Evolutionary conservation across 495 filamentous ascomycete genomes (phyloP).

Genomic region (Talaromyces thailandensis): DNA sequence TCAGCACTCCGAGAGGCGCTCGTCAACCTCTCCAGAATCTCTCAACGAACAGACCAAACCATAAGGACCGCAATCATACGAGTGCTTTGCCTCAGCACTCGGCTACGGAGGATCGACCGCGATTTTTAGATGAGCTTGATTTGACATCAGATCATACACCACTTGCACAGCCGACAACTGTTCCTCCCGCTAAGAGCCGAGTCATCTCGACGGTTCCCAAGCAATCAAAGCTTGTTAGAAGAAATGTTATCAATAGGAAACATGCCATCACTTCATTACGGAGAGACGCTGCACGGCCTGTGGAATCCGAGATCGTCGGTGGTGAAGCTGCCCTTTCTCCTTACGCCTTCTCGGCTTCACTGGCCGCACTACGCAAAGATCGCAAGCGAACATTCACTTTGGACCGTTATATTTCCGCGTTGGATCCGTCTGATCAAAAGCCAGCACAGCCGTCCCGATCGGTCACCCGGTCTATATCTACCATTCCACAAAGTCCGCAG

Average conservation of each 20-base stretch:
- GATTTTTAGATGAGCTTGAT: neutral
- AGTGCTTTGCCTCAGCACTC: neutral
- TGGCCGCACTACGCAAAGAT: slow-evolving; percentile 19
- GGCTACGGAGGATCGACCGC: neutral
- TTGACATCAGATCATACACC: neutral
- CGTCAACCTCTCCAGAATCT: slow-evolving; percentile 15
- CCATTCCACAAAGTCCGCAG: no score
- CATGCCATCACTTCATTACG: slow-evolving; percentile 24
- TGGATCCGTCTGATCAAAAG: slow-evolving; percentile 8
- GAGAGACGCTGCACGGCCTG: slow-evolving; percentile 23
- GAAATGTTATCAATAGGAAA: slow-evolving; percentile 30
- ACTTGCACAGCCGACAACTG: neutral
- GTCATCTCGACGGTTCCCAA: neutral
- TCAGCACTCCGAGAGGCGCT: slow-evolving; percentile 13
- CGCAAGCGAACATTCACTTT: slow-evolving; percentile 21
- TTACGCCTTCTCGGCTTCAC: slow-evolving; percentile 19
- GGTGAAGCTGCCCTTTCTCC: slow-evolving; percentile 10
- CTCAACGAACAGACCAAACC: slow-evolving; percentile 10
- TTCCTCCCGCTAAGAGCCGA: neutral
- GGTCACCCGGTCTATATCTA: neutral
- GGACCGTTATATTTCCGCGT: slow-evolving; percentile 28
- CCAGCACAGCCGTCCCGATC: neutral
- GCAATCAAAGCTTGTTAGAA: slow-evolving; percentile 16
- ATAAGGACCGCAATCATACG: neutral
- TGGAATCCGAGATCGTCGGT: slow-evolving; percentile 30